Evolutionary conservation across 148 eudicot species (phyloP), one percentile per base, ranked within the genome.

Genomic region (Selenicereus undatus): DNA sequence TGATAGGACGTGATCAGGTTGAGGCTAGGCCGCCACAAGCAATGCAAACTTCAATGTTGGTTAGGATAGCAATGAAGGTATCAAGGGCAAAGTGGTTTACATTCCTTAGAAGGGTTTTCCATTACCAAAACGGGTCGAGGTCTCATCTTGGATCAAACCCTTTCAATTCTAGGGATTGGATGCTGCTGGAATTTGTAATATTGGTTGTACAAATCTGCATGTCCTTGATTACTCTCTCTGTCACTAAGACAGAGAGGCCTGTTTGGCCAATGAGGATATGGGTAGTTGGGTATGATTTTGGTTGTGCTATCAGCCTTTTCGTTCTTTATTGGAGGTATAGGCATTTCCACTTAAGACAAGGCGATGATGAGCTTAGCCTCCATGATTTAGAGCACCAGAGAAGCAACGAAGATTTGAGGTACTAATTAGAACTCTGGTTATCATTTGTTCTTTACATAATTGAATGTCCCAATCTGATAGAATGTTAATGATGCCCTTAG

Each of bases 251-350:
- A 14, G 99, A 96, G 84, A 92, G 66, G 80, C 98, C 98, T 8
- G 88, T 91, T 85, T 93, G 99, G 99, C 97, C 97, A 16, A 96
- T 94, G 93, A 88, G 99, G 80, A 77, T 90, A 56, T 96, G 99
- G 99, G 79, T 91, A 79, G 75, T 84, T 30, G 98, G 94, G 78
- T 96, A 96, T 80, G 94, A 86, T 86, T 82, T 89, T 51, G 99
- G 94, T 2, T 92, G 98, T 80, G 81, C 89, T n/a, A 81, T 91
- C 39, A 89, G 89, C 73, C 83, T 96, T 77, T 74, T 89, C 1
- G 75, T 91, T 0, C 86, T 93, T 21, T 86, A n/a, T 62, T 88
- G 91, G 90, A 87, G 98, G 27, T 94, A 91, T 79, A 82, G 83
- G 76, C 52, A 81, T 78, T 83, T 73, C 70, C 80, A 88, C 43